A percentile compares a stretch with the other conserved stretches of the same genome.
Conservation (phyloP, 2,329 filamentous ascomycete species). For the Pleomassaria siparia region DNA sequence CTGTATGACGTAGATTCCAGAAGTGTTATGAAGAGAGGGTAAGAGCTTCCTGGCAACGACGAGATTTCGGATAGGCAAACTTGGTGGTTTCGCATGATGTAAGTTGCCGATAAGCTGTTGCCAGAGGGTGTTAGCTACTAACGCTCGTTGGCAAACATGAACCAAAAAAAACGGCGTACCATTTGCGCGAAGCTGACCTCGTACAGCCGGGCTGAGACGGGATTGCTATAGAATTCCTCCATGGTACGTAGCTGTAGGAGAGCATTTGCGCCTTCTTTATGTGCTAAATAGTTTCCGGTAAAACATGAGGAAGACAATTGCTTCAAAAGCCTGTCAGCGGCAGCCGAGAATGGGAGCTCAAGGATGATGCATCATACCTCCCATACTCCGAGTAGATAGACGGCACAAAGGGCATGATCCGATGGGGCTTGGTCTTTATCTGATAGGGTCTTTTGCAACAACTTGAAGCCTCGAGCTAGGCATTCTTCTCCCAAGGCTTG, state of each 20-base stretch:
- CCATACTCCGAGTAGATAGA: constrained; percentile 33
- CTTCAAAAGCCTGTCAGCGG: constrained; percentile 10
- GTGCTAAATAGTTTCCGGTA: constrained; percentile 24
- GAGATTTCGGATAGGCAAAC: constrained; percentile 22
- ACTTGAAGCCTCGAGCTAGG: constrained; percentile 21
- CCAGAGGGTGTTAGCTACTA: neutral
- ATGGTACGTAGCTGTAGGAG: constrained; percentile 28
- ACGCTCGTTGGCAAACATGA: neutral
- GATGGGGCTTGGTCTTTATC: constrained; percentile 22
- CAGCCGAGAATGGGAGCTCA: neutral
- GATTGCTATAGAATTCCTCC: constrained; percentile 26
- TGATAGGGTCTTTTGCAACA: constrained; percentile 26
- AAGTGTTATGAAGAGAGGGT: constrained; percentile 22
- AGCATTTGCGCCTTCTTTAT: constrained; percentile 32
- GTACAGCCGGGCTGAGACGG: constrained; percentile 28
- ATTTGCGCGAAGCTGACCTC: constrained; percentile 30
- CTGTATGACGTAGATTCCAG: constrained; percentile 23
- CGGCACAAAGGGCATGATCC: constrained; percentile 27
- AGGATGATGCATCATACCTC: constrained; percentile 20
- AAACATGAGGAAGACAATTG: constrained; percentile 24
- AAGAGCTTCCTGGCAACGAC: constrained; percentile 13
- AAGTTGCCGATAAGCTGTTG: constrained; percentile 29
- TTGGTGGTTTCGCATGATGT: constrained; percentile 25
- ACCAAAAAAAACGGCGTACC: constrained; percentile 13
- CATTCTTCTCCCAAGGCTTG: constrained; percentile 24